These are phyloP conservation scores for Astragalus glycyphyllos DNA, from an alignment of 306 rosid species.

Conservation along the genomic window DNA sequence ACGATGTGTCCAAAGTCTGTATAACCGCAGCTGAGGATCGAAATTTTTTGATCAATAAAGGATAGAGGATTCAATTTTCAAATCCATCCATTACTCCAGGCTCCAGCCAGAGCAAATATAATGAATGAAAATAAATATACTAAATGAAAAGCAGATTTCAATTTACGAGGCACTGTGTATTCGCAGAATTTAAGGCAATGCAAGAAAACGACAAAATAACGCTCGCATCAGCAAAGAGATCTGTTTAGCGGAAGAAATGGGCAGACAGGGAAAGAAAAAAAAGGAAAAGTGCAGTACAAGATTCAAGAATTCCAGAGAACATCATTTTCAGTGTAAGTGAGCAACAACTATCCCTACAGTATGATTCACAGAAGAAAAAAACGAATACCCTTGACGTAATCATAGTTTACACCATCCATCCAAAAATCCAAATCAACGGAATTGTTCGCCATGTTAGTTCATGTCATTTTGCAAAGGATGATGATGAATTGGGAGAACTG, in stretches of 20 bases:
- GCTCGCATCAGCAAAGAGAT: slow-evolving; percentile 27
- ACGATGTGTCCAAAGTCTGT: too few species aligned
- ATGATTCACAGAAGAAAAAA: slow-evolving; percentile 20
- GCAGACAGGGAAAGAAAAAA: not conserved
- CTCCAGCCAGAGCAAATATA: too few species aligned
- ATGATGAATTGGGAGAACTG: not conserved
- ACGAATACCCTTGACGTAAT: not conserved
- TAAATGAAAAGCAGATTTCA: too few species aligned
- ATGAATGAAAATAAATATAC: too few species aligned
- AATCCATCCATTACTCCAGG: too few species aligned
- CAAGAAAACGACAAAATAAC: slow-evolving; percentile 43
- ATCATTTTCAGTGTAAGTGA: slow-evolving; percentile 22
- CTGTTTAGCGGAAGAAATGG: slow-evolving; percentile 9
- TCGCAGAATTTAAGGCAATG: slow-evolving; percentile 16
- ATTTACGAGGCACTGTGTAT: slow-evolving; percentile 4
- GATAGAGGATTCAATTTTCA: too few species aligned
- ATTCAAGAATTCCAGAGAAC: not conserved
- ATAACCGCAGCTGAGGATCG: too few species aligned
- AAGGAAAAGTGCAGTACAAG: not conserved
- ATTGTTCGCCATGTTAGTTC: not conserved
- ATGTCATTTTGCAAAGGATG: not conserved
- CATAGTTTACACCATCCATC: slow-evolving; percentile 17
- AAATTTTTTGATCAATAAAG: too few species aligned
- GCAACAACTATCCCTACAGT: slow-evolving; percentile 3
- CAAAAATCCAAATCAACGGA: not conserved